Conservation (phyloP, 129 eudicot species). For the Oenanthe sinensis region DNA sequence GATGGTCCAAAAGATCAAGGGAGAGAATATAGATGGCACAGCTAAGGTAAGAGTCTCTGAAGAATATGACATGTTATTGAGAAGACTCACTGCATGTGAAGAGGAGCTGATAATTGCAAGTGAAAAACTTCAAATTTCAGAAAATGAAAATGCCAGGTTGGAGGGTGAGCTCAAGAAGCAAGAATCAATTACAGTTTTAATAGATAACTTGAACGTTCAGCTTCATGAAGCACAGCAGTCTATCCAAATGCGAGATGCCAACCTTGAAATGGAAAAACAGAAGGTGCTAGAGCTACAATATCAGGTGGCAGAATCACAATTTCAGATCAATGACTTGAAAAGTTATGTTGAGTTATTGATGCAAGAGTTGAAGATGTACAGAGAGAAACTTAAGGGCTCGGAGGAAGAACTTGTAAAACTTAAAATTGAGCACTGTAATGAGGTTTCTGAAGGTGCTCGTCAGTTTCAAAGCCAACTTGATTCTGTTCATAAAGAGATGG, state of each 20-base stretch:
- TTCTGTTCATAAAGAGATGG: conserved; percentile 18
- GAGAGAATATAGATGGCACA: conserved; percentile 11
- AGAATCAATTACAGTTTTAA: conserved; percentile 13
- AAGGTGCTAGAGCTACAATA: conserved; percentile 40
- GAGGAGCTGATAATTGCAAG: conserved; percentile 32
- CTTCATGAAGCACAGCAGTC: conserved; percentile 26
- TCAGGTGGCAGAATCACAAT: conserved; percentile 38
- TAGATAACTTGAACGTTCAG: conserved; percentile 24
- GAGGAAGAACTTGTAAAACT: conserved; percentile 30
- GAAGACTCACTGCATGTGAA: conserved; percentile 32
- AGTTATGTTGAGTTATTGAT: conserved; percentile 16
- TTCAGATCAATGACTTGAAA: conserved; percentile 23
- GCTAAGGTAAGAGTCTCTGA: conserved; percentile 19
- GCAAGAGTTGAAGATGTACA: conserved; percentile 30
- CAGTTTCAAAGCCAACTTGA: conserved; percentile 27
- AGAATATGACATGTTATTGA: conserved; percentile 19
- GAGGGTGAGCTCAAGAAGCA: conserved; percentile 34
- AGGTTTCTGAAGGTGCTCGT: conserved; percentile 19
- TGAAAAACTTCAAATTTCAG: conserved; percentile 33
- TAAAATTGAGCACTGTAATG: conserved; percentile 19
- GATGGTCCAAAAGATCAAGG: not conserved
- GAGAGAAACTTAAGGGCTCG: conserved; percentile 24
- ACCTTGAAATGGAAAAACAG: conserved; percentile 39
- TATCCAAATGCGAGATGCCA: conserved; percentile 17
- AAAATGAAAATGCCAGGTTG: conserved; percentile 49